Evolutionary conservation across 2,329 filamentous ascomycete genomes (phyloP), one percentile per base, ranked within the genome.

Genomic region (Penicillium hordei): DNA sequence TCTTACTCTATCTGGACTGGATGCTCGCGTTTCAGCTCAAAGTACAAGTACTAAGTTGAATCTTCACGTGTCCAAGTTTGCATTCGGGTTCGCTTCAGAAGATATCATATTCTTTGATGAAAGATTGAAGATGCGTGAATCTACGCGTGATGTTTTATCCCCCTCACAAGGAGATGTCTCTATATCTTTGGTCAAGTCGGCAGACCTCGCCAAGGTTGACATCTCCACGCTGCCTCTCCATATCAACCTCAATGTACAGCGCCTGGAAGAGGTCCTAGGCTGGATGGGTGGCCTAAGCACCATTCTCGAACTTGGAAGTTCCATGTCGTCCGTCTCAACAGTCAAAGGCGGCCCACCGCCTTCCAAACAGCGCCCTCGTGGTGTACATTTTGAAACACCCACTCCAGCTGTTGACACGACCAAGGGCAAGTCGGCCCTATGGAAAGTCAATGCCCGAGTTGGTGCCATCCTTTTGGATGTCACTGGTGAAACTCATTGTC

Each of bases 241-340:
- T 58, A 72, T 96, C 10, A 84, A 87, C 56, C 76, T 97, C 40
- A 90, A 97, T 69, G 78, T 97, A 17, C 87, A 89, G 62, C 84
- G 85, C 55, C 77, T 97, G 23, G 94, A 97, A 65, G 92, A 96
- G 67, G 90, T 90, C 0, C 86, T 97, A 59, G 86, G 86, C 55
- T 91, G 90, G 82, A 93, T 97, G 74, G 94, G 94, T 36, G 94
- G 94, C 0, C 79, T 99, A 43, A 96, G 93, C 72, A 91, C 92
- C 63, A 89, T 99, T 52, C 79, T 99, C 43, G 95, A 94, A 67
- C 84, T 97, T 72, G 90, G 92, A 61, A 89, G 85, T 58, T 96
- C 93, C 0, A 89, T 96, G 61, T 86, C 88, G 12, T 92, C 90
- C 0, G 89, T 85, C 59, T 82, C 85, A n/a, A 85, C 87, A 1